A percentile compares a stretch with the other conserved stretches of the same genome.
phyloP scores from a whole-genome alignment of 345 rosid genomes.

The thale cress (Arabidopsis thaliana) region TAIR10.1 NC_003071.7:2763501-2764000 shows the following conservation, averaged over 20 bases:
- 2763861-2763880: neutral
- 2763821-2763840: neutral
- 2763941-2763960: neutral
- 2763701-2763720: conserved; percentile 60
- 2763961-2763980: neutral
- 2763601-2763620: conserved; percentile 26
- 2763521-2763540: conserved; percentile 37
- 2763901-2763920: no score
- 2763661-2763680: conserved; percentile 44
- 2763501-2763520: conserved; percentile 20
- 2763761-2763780: conserved; percentile 71
- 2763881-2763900: neutral
- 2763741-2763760: conserved; percentile 92
- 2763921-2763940: neutral
- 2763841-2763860: neutral
- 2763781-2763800: conserved; percentile 69
- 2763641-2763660: conserved; percentile 47
- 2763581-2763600: conserved; percentile 20
- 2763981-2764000: neutral
- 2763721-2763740: conserved; percentile 78
- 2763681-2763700: conserved; percentile 56
- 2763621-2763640: conserved; percentile 33
- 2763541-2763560: conserved; percentile 15
- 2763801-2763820: conserved; percentile 77
- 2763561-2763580: conserved; percentile 33